Base-by-base conservation (phyloP, 345 rosid species). In the Salix suchowensis region DNA sequence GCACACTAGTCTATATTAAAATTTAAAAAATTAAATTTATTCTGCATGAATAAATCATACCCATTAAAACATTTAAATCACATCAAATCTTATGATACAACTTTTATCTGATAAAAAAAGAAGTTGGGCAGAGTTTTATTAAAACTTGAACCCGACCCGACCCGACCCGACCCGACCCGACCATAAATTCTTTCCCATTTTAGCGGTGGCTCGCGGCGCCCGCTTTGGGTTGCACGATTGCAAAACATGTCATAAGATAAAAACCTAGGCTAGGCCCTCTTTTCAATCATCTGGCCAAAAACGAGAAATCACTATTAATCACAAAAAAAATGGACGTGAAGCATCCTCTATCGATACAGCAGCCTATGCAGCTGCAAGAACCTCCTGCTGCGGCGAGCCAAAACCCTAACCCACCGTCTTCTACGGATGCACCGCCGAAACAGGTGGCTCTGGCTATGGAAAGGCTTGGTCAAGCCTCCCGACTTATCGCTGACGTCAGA, bases 401-500 rank as follows among this genome's bases (percentile, higher is more conserved):
- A 48, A 80, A 64, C 71, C 76, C 87, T 24, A 81, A 82, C 64
- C 71, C 77, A 40, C 26, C 77, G 70, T 71, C 84, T 7, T 52
- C 77, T 23, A 83, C 79, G 19, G 97, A 94, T 79, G 98, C 98
- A 61, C 98, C 97, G 32, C 98, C 98, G 19, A 93, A 93, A 82
- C 97, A 93, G 88, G 98, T 95, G 67, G 97, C 98, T 6, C 71
- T 87, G 77, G 98, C 98, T 19, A 88, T 95, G 97, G 98, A 95
- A 65, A 88, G 98, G 67, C 91, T 95, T 5, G 85, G 87, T 14
- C 97, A 91, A 78, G 98, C 98, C 6, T 93, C 89, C 14, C 87
- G 98, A 74, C 89, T 87, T 82, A 93, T 95, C 61, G 96, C 97
- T 8, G 98, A 95, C 75, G 85, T 95, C 5, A 86, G 97, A 62